Evolutionary conservation across 1,284 basidiomycete genomes (phyloP), one percentile per base, ranked within the genome.

Genomic region (Chalciporus sp.): DNA sequence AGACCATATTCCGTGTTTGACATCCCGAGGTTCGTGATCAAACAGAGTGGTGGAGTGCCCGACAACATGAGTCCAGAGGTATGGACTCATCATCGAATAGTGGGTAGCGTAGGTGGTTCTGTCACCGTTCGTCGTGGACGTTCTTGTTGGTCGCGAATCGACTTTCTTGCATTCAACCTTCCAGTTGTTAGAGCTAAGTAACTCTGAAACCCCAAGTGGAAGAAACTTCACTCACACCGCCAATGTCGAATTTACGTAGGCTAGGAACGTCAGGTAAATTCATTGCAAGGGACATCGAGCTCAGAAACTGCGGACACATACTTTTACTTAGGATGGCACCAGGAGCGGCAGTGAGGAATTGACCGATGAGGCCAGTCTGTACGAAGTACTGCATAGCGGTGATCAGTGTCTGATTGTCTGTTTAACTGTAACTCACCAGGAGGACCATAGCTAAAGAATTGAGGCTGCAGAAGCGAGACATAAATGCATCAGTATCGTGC

Each of bases 81-180:
- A 23, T 23, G 23, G 23, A 23, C 6, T 23, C 33, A 16, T 35
- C 33, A 35, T 35, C 16, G 33, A n/a, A 42, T 41, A 41, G 26
- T 42, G 27, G 42, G 42, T n/a, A 42, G 1, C 19, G 42, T 42
- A 14, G 42, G 42, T 7, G 27, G 26, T 7, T 27, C 42, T n/a
- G 27, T 27, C 11, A 27, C 17, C 8, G 26, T 16, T 27, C 14
- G 23, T 5, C 26, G 4, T n/a, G 23, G 6, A 4, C 11, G 41
- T 31, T 23, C 23, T 23, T 45, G 31, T 39, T 42, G 51, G 16
- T 55, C 52, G 9, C 54, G 54, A 26, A 54, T 53, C 11, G 35
- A 17, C 35, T 54, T 54, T 41, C 54, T 41, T 37, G 54, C 45
- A 28, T 55, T 55, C 40, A 55, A 31, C 20, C 54, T 55, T 40